These are phyloP conservation scores for Oidiodendron maius DNA, from an alignment of 495 filamentous ascomycete genomes.

Conservation along the genomic window DNA sequence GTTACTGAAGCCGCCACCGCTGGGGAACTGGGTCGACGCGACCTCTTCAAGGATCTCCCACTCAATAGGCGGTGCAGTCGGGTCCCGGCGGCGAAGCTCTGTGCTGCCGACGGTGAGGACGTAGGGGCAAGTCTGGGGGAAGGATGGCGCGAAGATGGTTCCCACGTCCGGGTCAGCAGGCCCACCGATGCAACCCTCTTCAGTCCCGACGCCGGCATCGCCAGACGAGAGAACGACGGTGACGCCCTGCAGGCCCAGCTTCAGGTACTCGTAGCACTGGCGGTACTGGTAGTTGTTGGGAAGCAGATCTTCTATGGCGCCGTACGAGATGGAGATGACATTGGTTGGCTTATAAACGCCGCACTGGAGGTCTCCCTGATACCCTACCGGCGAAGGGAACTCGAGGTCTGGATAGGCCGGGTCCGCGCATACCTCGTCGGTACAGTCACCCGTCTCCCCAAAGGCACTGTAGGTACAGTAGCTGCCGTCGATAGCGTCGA, in stretches of 20 bases:
- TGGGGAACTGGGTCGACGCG: too few species aligned
- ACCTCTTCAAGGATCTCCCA: conserved; percentile 2
- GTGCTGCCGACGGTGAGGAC: conserved; percentile 36
- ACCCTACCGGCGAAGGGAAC: conserved; percentile 47
- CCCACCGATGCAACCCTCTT: conserved; percentile 43
- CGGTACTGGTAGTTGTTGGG: conserved; percentile 47
- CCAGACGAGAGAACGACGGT: conserved; percentile 50
- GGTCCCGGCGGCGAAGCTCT: conserved; percentile 13
- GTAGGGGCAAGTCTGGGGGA: conserved; percentile 27
- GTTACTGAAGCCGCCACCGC: conserved; percentile 37
- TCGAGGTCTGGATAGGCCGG: conserved; percentile 49
- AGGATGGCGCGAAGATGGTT: conserved; percentile 21
- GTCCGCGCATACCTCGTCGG: conserved; percentile 45
- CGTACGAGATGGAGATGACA: conserved; percentile 56
- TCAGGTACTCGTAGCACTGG: conserved; percentile 49
- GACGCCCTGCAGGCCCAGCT: conserved; percentile 29
- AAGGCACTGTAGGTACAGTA: conserved; percentile 58
- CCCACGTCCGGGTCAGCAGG: conserved; percentile 38
- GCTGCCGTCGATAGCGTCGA: conserved; percentile 58
- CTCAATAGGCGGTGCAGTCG: conserved; percentile 25
- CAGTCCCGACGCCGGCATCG: conserved; percentile 60
- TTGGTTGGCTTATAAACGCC: conserved; percentile 51
- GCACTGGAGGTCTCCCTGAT: conserved; percentile 56
- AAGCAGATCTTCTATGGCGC: conserved; percentile 44
- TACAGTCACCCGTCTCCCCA: conserved; percentile 49